Percentiles rank a stretch among this genome's conserved stretches.
Conservation (phyloP, 2,329 filamentous ascomycete genomes). For the Fusarium brevicatenulatum region DNA sequence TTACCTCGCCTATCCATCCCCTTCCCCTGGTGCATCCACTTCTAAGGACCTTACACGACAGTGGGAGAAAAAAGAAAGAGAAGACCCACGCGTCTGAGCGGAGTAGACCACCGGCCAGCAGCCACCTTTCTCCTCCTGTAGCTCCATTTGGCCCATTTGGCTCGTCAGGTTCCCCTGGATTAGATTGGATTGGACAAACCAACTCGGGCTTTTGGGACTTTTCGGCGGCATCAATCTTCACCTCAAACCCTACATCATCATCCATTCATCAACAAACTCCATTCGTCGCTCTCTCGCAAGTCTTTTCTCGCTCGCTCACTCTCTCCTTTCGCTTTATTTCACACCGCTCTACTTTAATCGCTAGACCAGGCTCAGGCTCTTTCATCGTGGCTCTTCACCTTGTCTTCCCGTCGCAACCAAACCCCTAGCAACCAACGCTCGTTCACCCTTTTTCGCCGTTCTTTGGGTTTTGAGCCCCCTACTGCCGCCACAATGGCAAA, state of each 20-base stretch:
- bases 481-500: conserved; percentile 44
- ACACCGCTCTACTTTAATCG: conserved; percentile 29
- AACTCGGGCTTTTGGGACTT: conserved; percentile 32
- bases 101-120: conserved; percentile 28
- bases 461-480: conserved; percentile 35
- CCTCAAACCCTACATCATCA: conserved; percentile 29
- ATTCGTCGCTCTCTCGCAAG: conserved; percentile 13
- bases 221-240: conserved; percentile 31
- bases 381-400: conserved; percentile 10
- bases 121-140: conserved; percentile 38
- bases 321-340: conserved; percentile 12
- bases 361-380: conserved; percentile 20
- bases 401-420: conserved; percentile 15
- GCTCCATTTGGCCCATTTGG: conserved; percentile 27
- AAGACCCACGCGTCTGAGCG: conserved; percentile 43
- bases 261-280: conserved; percentile 15
- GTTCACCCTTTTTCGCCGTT: conserved; percentile 29
- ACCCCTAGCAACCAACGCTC: conserved; percentile 29
- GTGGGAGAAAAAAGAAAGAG: conserved; percentile 14
- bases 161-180: conserved; percentile 40
- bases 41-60: not conserved
- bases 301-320: conserved; percentile 13
- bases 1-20: conserved; percentile 13
- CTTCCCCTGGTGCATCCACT: not conserved
- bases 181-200: conserved; percentile 31